Evolutionary conservation across 768 basidiomycete genomes (phyloP), one percentile per base, ranked within the genome.

Genomic region (Pleurotus tuber-regium): DNA sequence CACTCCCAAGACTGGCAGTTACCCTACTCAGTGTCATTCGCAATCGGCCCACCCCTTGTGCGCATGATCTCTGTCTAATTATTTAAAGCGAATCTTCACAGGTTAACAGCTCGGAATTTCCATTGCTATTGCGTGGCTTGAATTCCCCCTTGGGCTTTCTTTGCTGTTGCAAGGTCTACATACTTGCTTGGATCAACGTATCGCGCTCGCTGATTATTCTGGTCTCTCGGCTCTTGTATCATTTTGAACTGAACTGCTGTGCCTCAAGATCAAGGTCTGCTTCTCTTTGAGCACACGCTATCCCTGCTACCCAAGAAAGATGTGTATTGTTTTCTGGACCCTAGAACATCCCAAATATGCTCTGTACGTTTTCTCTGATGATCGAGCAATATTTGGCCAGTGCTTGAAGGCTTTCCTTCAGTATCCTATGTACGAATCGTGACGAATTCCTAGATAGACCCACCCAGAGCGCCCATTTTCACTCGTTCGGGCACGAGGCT

Each of bases 311-410:
- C 24, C 21, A 39, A 41, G 30, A 50, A 54, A 59, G 39, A 92
- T 92, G 90, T 92, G 90, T 64, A 79, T 92, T 56, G 87, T 76
- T 29, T 77, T 89, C 61, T 92, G 86, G 82, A 78, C 87, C 49
- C 74, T 91, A 2, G 80, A 87, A 43, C 84, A 88, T 61, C 82
- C 83, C 23, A 81, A 84, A 40, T 92, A 90, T 62, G 82, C 89
- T 8, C 76, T 92, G 90, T 91, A 68, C 70, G 84, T 74, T 43
- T 65, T 58, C 30, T 10, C 43, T 48, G 25, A 16, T 24, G 40
- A 56, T 57, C 57, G 30, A 54, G 46, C n/a, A 43, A 39, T 54
- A 24, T 43, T 53, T 54, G 29, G 18, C 35, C 21, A 19, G 24
- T 38, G 28, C 21, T 52, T 36, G 18, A 31, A 29, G 12, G 16